A percentile compares a stretch with the other conserved stretches of the same genome.
phyloP scores from a whole-genome alignment of 1,284 basidiomycete genomes.

The Afroboletus lepidellus region DNA sequence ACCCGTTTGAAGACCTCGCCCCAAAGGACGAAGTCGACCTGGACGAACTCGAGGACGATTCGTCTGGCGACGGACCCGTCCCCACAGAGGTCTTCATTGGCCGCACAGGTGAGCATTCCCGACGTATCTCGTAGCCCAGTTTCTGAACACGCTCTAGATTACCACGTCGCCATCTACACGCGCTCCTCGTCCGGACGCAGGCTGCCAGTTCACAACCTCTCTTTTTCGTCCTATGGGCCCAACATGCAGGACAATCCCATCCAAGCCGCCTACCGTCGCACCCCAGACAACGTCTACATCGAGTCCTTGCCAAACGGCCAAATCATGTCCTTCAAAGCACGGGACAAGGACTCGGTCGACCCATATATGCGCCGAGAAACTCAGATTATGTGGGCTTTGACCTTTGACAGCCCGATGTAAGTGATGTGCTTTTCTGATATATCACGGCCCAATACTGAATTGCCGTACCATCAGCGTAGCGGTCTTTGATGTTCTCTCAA shows the following conservation, averaged over 20 bases:
- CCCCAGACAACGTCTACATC: conserved; percentile 74
- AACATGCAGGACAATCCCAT: conserved; percentile 71
- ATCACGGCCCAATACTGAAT: conserved; percentile 5
- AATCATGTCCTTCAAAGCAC: conserved; percentile 67
- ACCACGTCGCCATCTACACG: conserved; percentile 68
- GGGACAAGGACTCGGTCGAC: conserved; percentile 24
- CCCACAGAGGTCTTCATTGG: conserved; percentile 74
- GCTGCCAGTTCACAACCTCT: conserved; percentile 69
- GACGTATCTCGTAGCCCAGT: not conserved
- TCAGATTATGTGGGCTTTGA: conserved; percentile 45
- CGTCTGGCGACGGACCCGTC: conserved; percentile 36
- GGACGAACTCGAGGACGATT: conserved; percentile 68
- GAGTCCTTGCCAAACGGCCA: conserved; percentile 76
- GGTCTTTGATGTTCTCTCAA: conserved; percentile 71
- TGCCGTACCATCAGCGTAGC: conserved; percentile 53
- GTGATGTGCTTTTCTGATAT: not conserved
- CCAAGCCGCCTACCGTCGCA: conserved; percentile 66
- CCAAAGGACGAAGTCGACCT: conserved; percentile 50
- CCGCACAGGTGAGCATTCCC: conserved; percentile 65
- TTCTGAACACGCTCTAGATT: conserved; percentile 47
- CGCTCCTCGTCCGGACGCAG: conserved; percentile 36
- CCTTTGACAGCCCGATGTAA: conserved; percentile 34
- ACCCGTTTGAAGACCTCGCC: conserved; percentile 57
- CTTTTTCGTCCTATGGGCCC: conserved; percentile 82
- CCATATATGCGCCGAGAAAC: conserved; percentile 34